These are phyloP conservation scores for Dictyostelium discoideum DNA, from an alignment of 78 protist genomes.

Conservation along the genomic window dicty_2.7 NC_007089.4:1796501-1797000, in stretches of 20 bases:
- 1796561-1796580: neutral
- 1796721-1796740: neutral
- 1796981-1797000: too few relatives aligned
- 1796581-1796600: neutral
- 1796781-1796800: neutral
- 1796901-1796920: too few relatives aligned
- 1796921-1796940: too few relatives aligned
- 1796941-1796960: too few relatives aligned
- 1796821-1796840: neutral
- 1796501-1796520: neutral
- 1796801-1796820: neutral
- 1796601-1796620: neutral
- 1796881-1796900: neutral
- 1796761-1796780: neutral
- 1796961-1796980: too few relatives aligned
- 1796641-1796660: neutral
- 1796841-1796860: neutral
- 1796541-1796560: neutral
- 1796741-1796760: neutral
- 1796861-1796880: neutral
- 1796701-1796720: neutral
- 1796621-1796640: neutral
- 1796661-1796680: neutral
- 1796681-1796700: neutral
- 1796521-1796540: neutral